A percentile compares a stretch with the other conserved stretches of the same genome.
Evolutionary conservation across 257 asterid species (phyloP).

Genomic region (Dorcoceras hygrometricum): DNA sequence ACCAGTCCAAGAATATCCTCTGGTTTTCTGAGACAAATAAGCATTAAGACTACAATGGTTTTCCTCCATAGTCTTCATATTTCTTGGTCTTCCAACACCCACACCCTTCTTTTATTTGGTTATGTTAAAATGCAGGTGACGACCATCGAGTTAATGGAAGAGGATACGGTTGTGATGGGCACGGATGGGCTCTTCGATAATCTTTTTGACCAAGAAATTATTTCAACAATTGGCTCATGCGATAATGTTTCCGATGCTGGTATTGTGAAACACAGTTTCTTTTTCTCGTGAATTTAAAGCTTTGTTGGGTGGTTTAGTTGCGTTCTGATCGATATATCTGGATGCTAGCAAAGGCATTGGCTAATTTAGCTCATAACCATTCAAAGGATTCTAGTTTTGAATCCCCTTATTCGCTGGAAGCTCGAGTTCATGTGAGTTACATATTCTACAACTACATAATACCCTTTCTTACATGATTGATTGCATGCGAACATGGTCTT

Average conservation of each 20-base stretch:
- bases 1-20: neutral
- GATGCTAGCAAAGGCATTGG: constrained; percentile 76
- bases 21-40: too few relatives aligned
- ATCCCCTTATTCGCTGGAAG: constrained; percentile 84
- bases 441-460: neutral
- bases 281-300: neutral
- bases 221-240: constrained; percentile 39
- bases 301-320: constrained; percentile 1
- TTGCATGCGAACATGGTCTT: constrained; percentile 3
- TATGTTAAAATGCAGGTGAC: constrained; percentile 49
- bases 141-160: constrained; percentile 64
- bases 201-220: constrained; percentile 57
- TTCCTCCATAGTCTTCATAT: too few relatives aligned
- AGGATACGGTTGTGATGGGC: constrained; percentile 69
- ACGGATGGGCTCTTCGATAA: constrained; percentile 89
- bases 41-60: neutral
- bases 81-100: too few relatives aligned
- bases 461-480: neutral
- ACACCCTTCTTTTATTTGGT: neutral
- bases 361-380: constrained; percentile 63
- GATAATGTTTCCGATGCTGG: constrained; percentile 55
- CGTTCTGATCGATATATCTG: constrained; percentile 26
- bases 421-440: constrained; percentile 53
- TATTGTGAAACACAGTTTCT: constrained; percentile 24
- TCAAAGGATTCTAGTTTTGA: constrained; percentile 65